Conservation (phyloP, 345 rosid species). For the Melastoma malabathricum region DNA sequence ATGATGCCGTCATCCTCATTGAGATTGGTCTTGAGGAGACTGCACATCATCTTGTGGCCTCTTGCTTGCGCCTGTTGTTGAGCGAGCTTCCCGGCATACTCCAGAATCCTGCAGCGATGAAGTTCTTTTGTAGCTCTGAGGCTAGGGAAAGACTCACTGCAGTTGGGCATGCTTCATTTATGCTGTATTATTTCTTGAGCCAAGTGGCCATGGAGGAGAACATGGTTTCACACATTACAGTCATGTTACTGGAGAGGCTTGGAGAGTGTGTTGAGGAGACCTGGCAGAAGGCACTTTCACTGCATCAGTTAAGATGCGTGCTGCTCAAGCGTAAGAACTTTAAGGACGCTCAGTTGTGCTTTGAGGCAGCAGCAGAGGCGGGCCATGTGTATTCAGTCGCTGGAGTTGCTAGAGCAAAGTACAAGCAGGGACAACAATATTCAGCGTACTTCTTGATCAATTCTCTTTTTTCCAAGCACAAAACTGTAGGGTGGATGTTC, state of each 20-base stretch:
- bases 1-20: slow-evolving; percentile 54
- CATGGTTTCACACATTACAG: slow-evolving; percentile 26
- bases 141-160: slow-evolving; percentile 43
- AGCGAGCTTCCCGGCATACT: slow-evolving; percentile 62
- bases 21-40: slow-evolving; percentile 67
- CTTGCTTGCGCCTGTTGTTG: slow-evolving; percentile 76
- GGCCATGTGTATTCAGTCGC: slow-evolving; percentile 80
- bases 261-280: slow-evolving; percentile 44
- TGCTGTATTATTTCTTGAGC: slow-evolving; percentile 71
- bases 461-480: slow-evolving; percentile 45
- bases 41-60: slow-evolving; percentile 54
- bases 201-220: slow-evolving; percentile 67
- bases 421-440: slow-evolving; percentile 58
- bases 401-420: slow-evolving; percentile 68
- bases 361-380: slow-evolving; percentile 51
- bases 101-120: slow-evolving; percentile 33
- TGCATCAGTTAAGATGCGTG: slow-evolving; percentile 71
- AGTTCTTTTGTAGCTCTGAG: slow-evolving; percentile 42
- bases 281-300: slow-evolving; percentile 72
- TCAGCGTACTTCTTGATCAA: slow-evolving; percentile 55
- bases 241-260: slow-evolving; percentile 47
- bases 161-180: slow-evolving; percentile 54
- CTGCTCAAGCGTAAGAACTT: slow-evolving; percentile 54
- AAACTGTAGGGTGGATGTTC: slow-evolving; percentile 88
- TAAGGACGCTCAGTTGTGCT: slow-evolving; percentile 40